phyloP scores from a whole-genome alignment of 2,329 filamentous ascomycete species.

The Colletotrichum sp. region DNA sequence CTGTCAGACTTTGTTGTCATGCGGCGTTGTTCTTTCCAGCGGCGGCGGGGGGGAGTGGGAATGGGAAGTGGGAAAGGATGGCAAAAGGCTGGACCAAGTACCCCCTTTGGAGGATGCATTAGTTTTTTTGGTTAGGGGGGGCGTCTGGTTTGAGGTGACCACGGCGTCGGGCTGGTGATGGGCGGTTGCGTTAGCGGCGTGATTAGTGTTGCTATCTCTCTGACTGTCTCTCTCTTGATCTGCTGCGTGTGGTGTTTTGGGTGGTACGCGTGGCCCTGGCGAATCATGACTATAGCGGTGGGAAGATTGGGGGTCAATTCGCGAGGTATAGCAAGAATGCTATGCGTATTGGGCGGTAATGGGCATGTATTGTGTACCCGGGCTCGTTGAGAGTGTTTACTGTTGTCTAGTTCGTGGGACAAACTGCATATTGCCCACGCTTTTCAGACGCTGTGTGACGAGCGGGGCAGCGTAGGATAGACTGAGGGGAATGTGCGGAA shows the following conservation, averaged over 20 bases:
- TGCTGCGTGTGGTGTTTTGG: neutral
- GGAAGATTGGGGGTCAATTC: neutral
- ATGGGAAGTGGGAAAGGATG: neutral
- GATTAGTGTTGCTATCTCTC: neutral
- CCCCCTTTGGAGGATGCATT: neutral
- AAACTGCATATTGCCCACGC: neutral
- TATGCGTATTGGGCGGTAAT: neutral
- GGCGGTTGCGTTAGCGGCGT: neutral
- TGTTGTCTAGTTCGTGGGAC: neutral
- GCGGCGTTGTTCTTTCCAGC: neutral
- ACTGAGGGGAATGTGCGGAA: neutral
- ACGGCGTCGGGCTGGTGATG: neutral
- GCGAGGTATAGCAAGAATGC: neutral
- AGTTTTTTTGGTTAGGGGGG: neutral
- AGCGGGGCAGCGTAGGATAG: neutral
- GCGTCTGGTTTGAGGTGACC: neutral
- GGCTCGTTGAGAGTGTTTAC: neutral
- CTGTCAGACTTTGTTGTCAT: neutral
- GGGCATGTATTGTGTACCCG: neutral
- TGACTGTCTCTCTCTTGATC: neutral
- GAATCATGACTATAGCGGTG: neutral
- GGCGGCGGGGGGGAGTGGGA: neutral
- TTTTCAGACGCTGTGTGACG: neutral
- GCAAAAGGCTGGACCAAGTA: neutral
- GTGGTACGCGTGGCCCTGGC: neutral